phyloP scores from a whole-genome alignment of 768 basidiomycete species.

The Pleurotus tuoliensis region DNA sequence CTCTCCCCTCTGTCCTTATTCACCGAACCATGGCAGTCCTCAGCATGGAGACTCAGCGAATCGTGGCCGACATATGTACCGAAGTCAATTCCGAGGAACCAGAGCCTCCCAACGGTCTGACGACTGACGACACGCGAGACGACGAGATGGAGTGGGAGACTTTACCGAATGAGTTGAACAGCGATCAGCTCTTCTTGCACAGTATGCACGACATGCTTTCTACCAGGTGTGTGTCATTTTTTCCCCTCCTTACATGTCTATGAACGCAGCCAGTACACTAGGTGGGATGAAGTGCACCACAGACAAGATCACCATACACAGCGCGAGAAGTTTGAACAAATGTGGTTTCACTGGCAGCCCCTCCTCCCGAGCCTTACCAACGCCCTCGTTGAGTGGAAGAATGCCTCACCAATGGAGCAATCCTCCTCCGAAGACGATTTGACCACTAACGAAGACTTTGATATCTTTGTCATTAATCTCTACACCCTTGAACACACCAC shows the following conservation, averaged over 20 bases:
- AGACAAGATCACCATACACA: neutral
- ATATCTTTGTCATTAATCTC: neutral
- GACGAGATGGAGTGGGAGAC: neutral
- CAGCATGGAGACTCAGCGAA: too few relatives aligned
- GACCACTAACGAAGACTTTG: neutral
- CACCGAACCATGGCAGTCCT: too few relatives aligned
- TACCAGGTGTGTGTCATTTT: neutral
- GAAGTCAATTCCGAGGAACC: too few relatives aligned
- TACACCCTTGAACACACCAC: conserved; percentile 9
- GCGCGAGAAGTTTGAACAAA: neutral
- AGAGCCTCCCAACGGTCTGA: too few relatives aligned
- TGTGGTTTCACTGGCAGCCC: neutral
- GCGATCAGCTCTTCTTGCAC: neutral
- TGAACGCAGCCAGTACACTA: neutral
- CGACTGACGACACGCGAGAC: neutral
- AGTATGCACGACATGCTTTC: neutral
- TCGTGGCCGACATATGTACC: too few relatives aligned
- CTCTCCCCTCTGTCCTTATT: too few relatives aligned
- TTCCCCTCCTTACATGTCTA: neutral
- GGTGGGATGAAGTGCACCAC: neutral
- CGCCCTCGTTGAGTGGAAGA: conserved; percentile 11
- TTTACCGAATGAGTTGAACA: neutral
- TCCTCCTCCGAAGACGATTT: neutral
- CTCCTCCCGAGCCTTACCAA: neutral
- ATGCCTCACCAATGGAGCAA: neutral